phyloP scores from a whole-genome alignment of 805 yeast species.

The Candida multigemmis region DNA sequence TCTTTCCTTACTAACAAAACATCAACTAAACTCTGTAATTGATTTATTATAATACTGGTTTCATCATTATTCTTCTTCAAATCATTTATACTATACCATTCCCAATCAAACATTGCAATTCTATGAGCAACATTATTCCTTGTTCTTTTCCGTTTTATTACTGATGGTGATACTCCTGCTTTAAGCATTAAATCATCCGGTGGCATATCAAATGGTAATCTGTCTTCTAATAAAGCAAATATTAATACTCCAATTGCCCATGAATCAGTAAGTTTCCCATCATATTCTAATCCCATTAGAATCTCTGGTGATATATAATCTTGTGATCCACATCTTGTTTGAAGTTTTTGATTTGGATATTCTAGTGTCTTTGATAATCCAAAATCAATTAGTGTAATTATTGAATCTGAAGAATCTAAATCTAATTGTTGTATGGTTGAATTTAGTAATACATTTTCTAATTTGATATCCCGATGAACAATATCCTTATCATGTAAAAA shows the following conservation, averaged over 20 bases:
- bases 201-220: constrained; percentile 88
- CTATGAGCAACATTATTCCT: constrained; percentile 68
- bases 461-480: constrained; percentile 86
- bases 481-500: constrained; percentile 62
- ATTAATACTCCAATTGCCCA: constrained; percentile 96
- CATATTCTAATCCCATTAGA: constrained; percentile 81
- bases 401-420: constrained; percentile 2
- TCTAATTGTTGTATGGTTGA: constrained; percentile 15
- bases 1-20: constrained; percentile 28
- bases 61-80: constrained; percentile 6
- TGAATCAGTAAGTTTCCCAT: constrained; percentile 83
- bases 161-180: constrained; percentile 28
- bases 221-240: constrained; percentile 73
- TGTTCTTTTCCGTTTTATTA: constrained; percentile 31
- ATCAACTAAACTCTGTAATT: constrained; percentile 21
- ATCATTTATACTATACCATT: constrained; percentile 48
- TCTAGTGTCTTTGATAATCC: constrained; percentile 74
- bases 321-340: constrained; percentile 92
- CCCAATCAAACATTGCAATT: constrained; percentile 90
- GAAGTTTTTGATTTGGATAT: constrained; percentile 50
- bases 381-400: constrained; percentile 70
- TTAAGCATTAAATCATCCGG: constrained; percentile 36
- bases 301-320: constrained; percentile 96
- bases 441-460: constrained; percentile 69
- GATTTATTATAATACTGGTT: constrained; percentile 9